Conservation (phyloP, 345 rosid species). For the Salix suchowensis region DNA sequence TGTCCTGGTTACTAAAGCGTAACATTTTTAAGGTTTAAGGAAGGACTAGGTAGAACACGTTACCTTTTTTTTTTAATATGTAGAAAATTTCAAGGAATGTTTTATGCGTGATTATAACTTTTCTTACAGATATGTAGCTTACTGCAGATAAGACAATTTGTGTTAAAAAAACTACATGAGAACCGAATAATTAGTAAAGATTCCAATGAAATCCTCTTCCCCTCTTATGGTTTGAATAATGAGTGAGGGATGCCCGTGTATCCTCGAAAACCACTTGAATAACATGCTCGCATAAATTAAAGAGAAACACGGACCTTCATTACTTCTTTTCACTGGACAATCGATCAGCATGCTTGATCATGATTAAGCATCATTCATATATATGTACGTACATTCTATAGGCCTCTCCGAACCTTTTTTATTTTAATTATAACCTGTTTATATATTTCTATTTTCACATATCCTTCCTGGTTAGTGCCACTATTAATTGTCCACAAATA, state of each 20-base stretch:
- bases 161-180: too few relatives aligned
- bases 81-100: too few relatives aligned
- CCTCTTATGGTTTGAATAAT: too few relatives aligned
- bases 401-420: neutral
- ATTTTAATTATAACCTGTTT: too few relatives aligned
- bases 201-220: too few relatives aligned
- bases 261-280: neutral
- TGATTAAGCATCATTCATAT: neutral
- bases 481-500: neutral
- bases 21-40: neutral
- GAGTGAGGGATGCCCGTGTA: neutral
- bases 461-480: neutral
- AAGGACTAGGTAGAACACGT: neutral
- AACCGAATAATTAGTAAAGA: too few relatives aligned
- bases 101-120: too few relatives aligned
- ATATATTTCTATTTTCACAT: slow-evolving; percentile 1
- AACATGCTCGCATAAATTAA: neutral
- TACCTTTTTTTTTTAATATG: too few relatives aligned
- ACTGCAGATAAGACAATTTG: too few relatives aligned
- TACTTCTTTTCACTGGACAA: neutral
- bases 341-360: slow-evolving; percentile 5
- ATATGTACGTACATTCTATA: neutral
- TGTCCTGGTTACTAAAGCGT: neutral
- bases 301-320: neutral
- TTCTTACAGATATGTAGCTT: too few relatives aligned